A percentile compares a stretch with the other conserved stretches of the same genome.
phyloP scores from a whole-genome alignment of 2,329 filamentous ascomycete genomes.

The Nigrograna mackinnonii region DNA sequence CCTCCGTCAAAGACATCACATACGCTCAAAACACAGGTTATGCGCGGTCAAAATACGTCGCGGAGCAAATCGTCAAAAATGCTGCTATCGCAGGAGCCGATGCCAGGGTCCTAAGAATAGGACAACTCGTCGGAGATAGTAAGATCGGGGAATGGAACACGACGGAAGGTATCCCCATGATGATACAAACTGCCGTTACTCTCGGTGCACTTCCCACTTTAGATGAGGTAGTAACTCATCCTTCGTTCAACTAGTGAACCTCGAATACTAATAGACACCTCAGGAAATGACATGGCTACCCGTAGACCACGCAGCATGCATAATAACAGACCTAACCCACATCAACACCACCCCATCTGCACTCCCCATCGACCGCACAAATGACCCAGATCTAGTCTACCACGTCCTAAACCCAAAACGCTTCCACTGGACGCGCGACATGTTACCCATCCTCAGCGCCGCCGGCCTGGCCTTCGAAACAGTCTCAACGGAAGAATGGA shows the following conservation, averaged over 20 bases:
- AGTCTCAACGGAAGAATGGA: conserved; percentile 25
- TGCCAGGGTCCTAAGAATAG: conserved; percentile 44
- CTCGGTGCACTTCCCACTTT: conserved; percentile 52
- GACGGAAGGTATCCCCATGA: conserved; percentile 55
- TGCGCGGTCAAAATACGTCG: conserved; percentile 54
- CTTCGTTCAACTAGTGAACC: too few species aligned
- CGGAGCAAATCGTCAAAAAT: conserved; percentile 49
- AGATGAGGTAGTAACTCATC: too few species aligned
- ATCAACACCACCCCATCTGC: not conserved
- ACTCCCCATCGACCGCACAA: not conserved
- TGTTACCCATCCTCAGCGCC: conserved; percentile 54
- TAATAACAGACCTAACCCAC: conserved; percentile 27
- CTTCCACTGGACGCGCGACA: conserved; percentile 58
- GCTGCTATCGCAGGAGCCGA: conserved; percentile 15
- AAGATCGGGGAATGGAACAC: conserved; percentile 52
- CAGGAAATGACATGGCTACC: conserved; percentile 48
- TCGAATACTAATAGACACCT: too few species aligned
- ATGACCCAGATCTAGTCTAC: conserved; percentile 43
- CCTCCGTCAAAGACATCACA: conserved; percentile 34
- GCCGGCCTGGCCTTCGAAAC: conserved; percentile 43
- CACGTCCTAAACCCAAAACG: conserved; percentile 56
- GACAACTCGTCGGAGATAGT: conserved; percentile 55
- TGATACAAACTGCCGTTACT: conserved; percentile 51
- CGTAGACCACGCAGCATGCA: conserved; percentile 46
- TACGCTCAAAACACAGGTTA: conserved; percentile 57